Base-by-base conservation (phyloP, 768 basidiomycete genomes). In the Macrolepiota fuliginosa region DNA sequence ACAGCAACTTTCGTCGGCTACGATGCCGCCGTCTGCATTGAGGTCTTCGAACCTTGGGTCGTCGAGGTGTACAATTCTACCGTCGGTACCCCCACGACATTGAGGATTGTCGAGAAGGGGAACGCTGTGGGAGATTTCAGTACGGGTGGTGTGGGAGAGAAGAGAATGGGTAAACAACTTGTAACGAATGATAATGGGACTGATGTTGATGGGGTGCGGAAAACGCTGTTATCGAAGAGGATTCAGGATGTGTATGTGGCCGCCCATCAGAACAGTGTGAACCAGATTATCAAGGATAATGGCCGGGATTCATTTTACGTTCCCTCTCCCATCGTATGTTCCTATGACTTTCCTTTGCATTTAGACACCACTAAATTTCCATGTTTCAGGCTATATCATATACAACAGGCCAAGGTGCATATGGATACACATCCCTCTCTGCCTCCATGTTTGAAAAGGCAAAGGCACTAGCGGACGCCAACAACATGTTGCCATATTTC, bases 401-500 rank as follows among this genome's bases (percentile, higher is more conserved):
- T 54, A 75, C 78, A 15, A 68, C 67, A 27, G 76, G 77, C 10
- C 49, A 71, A 25, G 79, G 77, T 2, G 71, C 77, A 4, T 49
- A 61, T 27, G 76, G 76, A 11, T 81, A 80, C 61, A 78, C 75
- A 0, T 68, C 73, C 32, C 68, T 81, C 7, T 76, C 74, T 2
- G 61, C 71, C 25, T 58, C 64, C 0, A 63, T 62, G 19, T 78
- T 78, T 53, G 74, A 71, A 1, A 66, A 71, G 52, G 69, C 73
- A 24, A 74, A 75, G 0, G 77, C 71, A 7, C 52, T 73, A n/a
- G 72, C 76, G 2, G 79, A 79, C 56, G 76, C 79, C 0, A 70
- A 68, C 47, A 77, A 77, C 59, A 66, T 79, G 15, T 72, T 81
- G 1, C 77, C 79, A 1, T 80, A 80, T 65, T 73, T 82, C 19